Percentiles rank a stretch among this genome's conserved stretches.
These are phyloP conservation scores for Prunus kanzakura DNA, from an alignment of 306 rosid genomes.

Conservation along the genomic window DNA sequence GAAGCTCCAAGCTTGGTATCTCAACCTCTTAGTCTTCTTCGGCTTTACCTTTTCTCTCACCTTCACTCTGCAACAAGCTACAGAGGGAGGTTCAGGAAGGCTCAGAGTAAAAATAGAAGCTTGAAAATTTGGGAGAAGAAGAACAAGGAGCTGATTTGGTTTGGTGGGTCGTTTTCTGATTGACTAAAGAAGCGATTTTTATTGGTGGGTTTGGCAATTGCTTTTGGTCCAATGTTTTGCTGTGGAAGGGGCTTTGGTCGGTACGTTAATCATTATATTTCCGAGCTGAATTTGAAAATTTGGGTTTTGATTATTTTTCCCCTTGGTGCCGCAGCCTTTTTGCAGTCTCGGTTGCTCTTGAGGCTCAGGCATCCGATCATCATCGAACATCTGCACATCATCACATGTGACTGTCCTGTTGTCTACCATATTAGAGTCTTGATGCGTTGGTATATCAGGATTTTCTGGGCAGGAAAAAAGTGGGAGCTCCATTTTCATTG, in stretches of 20 bases:
- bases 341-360: constrained; percentile 48
- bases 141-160: constrained; percentile 25
- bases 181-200: constrained; percentile 24
- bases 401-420: constrained; percentile 18
- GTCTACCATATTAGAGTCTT: constrained; percentile 1
- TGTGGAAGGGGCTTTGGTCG: no score
- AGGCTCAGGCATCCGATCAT: constrained; percentile 19
- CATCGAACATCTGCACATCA: constrained; percentile 19
- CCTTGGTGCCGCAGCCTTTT: constrained; percentile 34
- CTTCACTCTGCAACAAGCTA: no score
- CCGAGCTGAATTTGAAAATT: no score
- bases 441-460: constrained; percentile 16
- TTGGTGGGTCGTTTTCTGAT: constrained; percentile 32
- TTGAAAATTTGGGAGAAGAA: constrained; percentile 12
- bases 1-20: constrained; percentile 20
- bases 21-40: constrained; percentile 11
- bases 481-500: constrained; percentile 19
- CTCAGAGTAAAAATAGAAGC: constrained; percentile 6
- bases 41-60: background rate
- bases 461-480: constrained; percentile 28
- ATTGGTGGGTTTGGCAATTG: constrained; percentile 48
- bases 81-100: background rate
- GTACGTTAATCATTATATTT: no score
- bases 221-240: constrained; percentile 18
- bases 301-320: no score